phyloP scores from a whole-genome alignment of 228 moss, liverwort and hornwort species.

The Sphagnum fallax region DNA sequence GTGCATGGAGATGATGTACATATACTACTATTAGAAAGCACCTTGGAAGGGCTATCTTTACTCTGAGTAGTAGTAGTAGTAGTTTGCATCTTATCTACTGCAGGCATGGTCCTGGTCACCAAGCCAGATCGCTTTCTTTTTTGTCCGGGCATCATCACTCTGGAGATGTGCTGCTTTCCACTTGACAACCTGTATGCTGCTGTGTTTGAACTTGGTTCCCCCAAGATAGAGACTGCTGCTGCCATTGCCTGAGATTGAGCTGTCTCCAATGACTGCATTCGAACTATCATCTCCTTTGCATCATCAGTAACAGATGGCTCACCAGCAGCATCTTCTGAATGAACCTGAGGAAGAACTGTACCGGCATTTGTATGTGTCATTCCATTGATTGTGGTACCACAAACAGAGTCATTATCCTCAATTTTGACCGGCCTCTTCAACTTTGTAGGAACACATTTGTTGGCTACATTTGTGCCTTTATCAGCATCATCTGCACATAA shows the following conservation, averaged over 20 bases:
- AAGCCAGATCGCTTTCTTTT: slow-evolving; percentile 12
- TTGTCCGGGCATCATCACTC: neutral
- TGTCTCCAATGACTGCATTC: slow-evolving; percentile 3
- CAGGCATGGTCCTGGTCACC: slow-evolving; percentile 2
- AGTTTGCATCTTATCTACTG: slow-evolving; percentile 1
- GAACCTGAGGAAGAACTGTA: neutral
- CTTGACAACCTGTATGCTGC: neutral
- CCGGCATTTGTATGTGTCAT: neutral
- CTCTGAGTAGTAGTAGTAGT: slow-evolving; percentile 1
- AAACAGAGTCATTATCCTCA: neutral
- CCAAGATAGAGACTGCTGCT: neutral
- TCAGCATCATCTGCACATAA: neutral
- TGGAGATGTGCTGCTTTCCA: neutral
- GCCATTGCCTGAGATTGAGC: slow-evolving; percentile 3
- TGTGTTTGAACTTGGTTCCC: neutral
- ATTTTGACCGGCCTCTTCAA: neutral
- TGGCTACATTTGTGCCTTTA: no score
- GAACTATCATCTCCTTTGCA: neutral
- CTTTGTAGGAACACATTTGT: neutral
- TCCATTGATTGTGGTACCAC: neutral
- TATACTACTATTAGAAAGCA: neutral
- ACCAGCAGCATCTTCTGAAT: neutral
- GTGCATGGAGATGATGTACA: neutral
- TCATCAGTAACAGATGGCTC: neutral
- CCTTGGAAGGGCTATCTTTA: slow-evolving; percentile 1